Base-by-base conservation (phyloP, 2,329 filamentous ascomycete genomes). In the Aspergillus hortae region DNA sequence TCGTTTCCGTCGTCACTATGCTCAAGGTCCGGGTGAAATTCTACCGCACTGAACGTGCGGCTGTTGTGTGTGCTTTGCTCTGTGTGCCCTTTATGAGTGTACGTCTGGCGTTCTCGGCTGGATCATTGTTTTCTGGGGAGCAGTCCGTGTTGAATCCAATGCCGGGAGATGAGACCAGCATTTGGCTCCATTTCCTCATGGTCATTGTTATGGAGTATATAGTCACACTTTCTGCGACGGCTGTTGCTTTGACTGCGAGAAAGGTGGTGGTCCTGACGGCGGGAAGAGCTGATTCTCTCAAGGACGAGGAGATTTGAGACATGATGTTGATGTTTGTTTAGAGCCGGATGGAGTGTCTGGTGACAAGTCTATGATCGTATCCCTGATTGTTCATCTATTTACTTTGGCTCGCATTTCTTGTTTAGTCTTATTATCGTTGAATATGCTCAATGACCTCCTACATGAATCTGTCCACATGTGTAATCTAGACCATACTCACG, bases 161-260 rank as follows among this genome's bases (percentile, higher is more conserved):
- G 53, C 21, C 53, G 10, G 44, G 30, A 4, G 45, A 53, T 35
- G 46, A 55, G 14, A 57, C 49, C 15, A 36, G 36, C n/a, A 33
- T 56, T 27, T 57, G 55, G 55, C 33, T 57, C 11, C 53, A 57
- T 56, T 57, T 57, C 12, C 35, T 57, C 23, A 57, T 57, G 55
- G 55, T 57, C 25, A 48, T 57, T 53, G 46, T 57, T 17, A 57
- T 57, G 55, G 55, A 57, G 30, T 57, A 57, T 55, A 46, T 56
- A 14, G 53, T 44, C 15, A 47, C 47, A 9, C 52, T 57, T 1
- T 56, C 55, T 19, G 40, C 55, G 2, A 48, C 49, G 10, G 55
- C 53, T 33, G 49, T 57, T 21, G 55, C 53, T 15, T 46, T 57
- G 49, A 52, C 45, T 25, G 45, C 55, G 15, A 53, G 53, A 33